phyloP scores from a whole-genome alignment of 306 rosid species.

The Pachyrhizus erosus region DNA sequence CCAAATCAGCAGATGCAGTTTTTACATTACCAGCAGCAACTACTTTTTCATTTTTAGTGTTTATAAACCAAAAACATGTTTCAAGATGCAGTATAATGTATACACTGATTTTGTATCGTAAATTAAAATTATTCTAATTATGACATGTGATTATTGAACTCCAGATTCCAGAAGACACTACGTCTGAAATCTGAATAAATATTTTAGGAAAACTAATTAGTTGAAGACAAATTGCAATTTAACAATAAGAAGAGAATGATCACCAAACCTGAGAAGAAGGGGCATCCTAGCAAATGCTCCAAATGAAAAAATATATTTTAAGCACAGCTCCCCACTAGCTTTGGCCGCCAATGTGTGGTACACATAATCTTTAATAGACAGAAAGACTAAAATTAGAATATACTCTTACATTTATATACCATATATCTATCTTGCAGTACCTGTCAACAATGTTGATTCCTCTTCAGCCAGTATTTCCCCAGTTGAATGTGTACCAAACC shows the following conservation, averaged over 20 bases:
- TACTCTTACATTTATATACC: background rate
- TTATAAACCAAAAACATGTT: constrained; percentile 23
- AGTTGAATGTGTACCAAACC: constrained; percentile 72
- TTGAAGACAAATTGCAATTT: background rate
- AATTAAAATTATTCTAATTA: background rate
- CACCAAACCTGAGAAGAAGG: constrained; percentile 78
- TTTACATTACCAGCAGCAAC: no score
- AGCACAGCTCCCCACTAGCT: constrained; percentile 95
- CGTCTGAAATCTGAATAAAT: constrained; percentile 5
- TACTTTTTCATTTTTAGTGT: no score
- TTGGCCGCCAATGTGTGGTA: constrained; percentile 95
- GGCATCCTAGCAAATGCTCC: constrained; percentile 93
- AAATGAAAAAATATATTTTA: constrained; percentile 82
- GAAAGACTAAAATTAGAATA: constrained; percentile 9
- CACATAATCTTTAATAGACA: constrained; percentile 67
- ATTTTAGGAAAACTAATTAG: constrained; percentile 6
- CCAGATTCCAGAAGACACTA: background rate
- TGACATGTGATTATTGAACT: background rate
- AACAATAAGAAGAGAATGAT: constrained; percentile 14
- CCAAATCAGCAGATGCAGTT: background rate
- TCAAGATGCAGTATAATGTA: background rate
- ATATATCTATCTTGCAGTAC: constrained; percentile 46
- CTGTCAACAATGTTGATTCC: constrained; percentile 84
- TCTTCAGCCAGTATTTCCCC: constrained; percentile 68
- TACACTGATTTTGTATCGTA: background rate